Percentiles rank a stretch among this genome's conserved stretches.
phyloP scores from a whole-genome alignment of 805 yeast species.

The Cyberlindnera euphorbiiphila region DNA sequence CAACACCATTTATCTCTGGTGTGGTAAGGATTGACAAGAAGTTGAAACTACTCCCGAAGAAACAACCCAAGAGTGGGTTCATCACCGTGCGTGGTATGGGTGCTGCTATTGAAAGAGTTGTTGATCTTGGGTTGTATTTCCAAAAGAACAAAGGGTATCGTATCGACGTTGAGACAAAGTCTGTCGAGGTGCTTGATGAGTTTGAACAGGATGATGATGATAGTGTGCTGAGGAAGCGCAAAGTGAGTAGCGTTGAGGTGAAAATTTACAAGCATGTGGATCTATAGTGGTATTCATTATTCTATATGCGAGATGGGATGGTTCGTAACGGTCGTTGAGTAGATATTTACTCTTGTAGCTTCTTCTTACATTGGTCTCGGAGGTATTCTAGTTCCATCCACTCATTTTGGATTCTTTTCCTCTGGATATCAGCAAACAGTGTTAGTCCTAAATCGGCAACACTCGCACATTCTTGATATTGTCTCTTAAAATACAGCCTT shows the following conservation, averaged over 20 bases:
- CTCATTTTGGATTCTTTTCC: constrained; percentile 46
- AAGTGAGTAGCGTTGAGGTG: constrained; percentile 41
- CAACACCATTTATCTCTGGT: constrained; percentile 72
- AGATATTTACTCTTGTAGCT: constrained; percentile 2
- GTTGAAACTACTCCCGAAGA: constrained; percentile 43
- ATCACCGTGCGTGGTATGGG: constrained; percentile 76
- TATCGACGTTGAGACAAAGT: constrained; percentile 61
- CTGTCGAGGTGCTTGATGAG: constrained; percentile 72
- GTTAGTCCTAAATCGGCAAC: constrained; percentile 37
- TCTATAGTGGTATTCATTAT: no score
- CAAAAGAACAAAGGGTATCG: constrained; percentile 45
- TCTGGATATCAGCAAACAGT: constrained; percentile 30
- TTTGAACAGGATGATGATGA: constrained; percentile 35
- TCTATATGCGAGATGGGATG: no score
- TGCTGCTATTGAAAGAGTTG: constrained; percentile 55
- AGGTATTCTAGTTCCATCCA: constrained; percentile 47
- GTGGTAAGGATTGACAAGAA: constrained; percentile 58
- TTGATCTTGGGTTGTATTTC: constrained; percentile 61
- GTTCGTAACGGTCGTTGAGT: no score
- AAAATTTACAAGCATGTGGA: constrained; percentile 29
- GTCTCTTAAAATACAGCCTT: constrained; percentile 51
- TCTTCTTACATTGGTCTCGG: constrained; percentile 36
- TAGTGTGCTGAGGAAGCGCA: constrained; percentile 33
- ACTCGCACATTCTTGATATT: constrained; percentile 49
- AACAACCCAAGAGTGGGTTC: constrained; percentile 38